These are phyloP conservation scores for Podila epicladia DNA, from an alignment of 192 early-diverging fungal species.

Conservation along the genomic window DNA sequence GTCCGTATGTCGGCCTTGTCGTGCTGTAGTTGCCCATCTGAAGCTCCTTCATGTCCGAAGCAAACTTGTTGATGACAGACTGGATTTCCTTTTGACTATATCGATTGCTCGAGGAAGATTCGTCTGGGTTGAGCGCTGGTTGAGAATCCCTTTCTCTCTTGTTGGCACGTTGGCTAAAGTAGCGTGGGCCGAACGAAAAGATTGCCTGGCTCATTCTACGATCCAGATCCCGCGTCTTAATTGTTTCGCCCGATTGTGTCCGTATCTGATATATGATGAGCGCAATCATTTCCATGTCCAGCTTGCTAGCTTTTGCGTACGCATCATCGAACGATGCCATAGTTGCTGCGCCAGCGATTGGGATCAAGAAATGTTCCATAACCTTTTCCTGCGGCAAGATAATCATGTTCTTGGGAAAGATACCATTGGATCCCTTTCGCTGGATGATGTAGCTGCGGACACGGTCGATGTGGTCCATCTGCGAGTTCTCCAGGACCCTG, in stretches of 20 bases:
- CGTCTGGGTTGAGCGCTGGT: background rate
- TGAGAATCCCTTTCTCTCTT: background rate
- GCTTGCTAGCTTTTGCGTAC: background rate
- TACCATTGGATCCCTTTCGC: background rate
- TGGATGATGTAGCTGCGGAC: background rate
- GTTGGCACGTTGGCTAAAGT: background rate
- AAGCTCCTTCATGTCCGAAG: background rate
- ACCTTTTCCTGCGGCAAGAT: background rate
- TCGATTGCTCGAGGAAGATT: background rate
- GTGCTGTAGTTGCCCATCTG: background rate
- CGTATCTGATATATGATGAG: background rate
- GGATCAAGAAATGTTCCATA: background rate
- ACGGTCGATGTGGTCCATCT: background rate
- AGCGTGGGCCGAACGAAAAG: background rate
- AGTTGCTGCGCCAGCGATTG: background rate
- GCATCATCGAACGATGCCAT: background rate
- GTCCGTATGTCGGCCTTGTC: background rate
- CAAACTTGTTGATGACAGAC: background rate
- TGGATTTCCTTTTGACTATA: background rate
- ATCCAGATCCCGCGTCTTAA: background rate
- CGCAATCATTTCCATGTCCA: background rate
- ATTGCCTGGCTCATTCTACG: background rate
- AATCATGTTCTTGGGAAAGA: background rate
- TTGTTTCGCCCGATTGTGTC: background rate
- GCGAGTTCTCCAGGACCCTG: background rate